A percentile compares a stretch with the other conserved stretches of the same genome.
Conservation (phyloP, 208 protist species). For the Crithidia acanthocephali region DNA sequence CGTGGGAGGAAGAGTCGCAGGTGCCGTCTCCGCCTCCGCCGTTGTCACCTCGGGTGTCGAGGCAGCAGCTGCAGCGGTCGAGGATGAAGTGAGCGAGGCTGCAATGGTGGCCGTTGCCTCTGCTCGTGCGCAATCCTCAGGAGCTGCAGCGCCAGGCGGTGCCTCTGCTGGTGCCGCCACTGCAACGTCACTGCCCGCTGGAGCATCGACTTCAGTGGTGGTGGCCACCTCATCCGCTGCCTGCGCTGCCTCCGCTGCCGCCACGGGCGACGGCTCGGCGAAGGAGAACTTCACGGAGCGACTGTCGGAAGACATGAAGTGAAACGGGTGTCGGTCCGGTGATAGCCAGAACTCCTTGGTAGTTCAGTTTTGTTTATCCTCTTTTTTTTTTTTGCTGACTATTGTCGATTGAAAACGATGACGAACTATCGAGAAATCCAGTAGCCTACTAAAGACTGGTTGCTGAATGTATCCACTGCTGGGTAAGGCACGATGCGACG, state of each 20-base stretch:
- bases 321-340: background rate
- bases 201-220: background rate
- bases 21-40: background rate
- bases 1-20: background rate
- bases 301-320: background rate
- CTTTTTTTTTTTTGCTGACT: background rate
- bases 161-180: too few species aligned
- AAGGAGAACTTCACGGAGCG: slow-evolving; percentile 43
- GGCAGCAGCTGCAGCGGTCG: too few species aligned
- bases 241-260: background rate
- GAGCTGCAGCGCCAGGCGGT: too few species aligned
- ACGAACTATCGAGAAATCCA: too few species aligned
- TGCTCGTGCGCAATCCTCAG: too few species aligned
- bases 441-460: background rate
- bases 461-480: background rate
- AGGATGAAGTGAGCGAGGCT: too few species aligned
- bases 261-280: slow-evolving; percentile 8
- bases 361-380: background rate
- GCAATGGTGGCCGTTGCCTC: too few species aligned
- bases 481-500: background rate
- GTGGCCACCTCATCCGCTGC: background rate
- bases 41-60: too few species aligned
- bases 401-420: too few species aligned
- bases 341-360: too few species aligned
- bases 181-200: too few species aligned